A percentile compares a stretch with the other conserved stretches of the same genome.
Conservation (phyloP, 192 early-diverging fungal genomes). For the Entomortierella beljakovae region DNA sequence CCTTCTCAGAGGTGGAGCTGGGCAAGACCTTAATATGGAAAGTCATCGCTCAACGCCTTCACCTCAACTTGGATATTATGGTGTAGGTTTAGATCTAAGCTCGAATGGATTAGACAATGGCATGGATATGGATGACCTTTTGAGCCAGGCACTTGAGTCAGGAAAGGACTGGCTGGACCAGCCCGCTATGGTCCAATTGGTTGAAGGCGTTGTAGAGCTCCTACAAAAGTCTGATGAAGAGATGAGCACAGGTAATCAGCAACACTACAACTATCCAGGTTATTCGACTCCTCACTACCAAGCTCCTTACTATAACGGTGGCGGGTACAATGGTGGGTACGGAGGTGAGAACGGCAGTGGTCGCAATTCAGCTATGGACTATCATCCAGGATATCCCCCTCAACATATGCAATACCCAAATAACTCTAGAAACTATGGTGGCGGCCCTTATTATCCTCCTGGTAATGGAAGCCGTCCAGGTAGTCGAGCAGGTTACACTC, state of each 20-base stretch:
- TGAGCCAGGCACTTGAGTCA: constrained; percentile 48
- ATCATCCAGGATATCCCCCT: constrained; percentile 18
- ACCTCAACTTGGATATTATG: constrained; percentile 50
- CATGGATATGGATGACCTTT: constrained; percentile 40
- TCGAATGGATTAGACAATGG: constrained; percentile 17
- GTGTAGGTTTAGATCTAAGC: constrained; percentile 44
- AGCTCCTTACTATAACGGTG: constrained; percentile 18
- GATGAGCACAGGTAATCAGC: constrained; percentile 26
- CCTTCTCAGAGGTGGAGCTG: constrained; percentile 1
- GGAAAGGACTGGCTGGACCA: constrained; percentile 56
- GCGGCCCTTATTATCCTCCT: constrained; percentile 8
- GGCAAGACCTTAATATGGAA: constrained; percentile 7
- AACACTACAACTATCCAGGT: background rate
- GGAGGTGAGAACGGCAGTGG: constrained; percentile 45
- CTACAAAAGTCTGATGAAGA: constrained; percentile 49
- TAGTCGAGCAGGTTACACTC: constrained; percentile 32
- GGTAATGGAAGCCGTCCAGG: constrained; percentile 41
- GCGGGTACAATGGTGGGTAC: constrained; percentile 40
- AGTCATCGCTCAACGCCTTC: constrained; percentile 45
- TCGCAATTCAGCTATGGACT: constrained; percentile 40
- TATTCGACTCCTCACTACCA: constrained; percentile 9
- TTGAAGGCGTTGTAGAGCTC: constrained; percentile 52
- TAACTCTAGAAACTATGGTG: constrained; percentile 29
- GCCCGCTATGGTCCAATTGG: constrained; percentile 47
- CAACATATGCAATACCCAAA: constrained; percentile 39